Evolutionary conservation across 31 red algal genomes (phyloP).

Genomic region (Asparagopsis taxiformis): DNA sequence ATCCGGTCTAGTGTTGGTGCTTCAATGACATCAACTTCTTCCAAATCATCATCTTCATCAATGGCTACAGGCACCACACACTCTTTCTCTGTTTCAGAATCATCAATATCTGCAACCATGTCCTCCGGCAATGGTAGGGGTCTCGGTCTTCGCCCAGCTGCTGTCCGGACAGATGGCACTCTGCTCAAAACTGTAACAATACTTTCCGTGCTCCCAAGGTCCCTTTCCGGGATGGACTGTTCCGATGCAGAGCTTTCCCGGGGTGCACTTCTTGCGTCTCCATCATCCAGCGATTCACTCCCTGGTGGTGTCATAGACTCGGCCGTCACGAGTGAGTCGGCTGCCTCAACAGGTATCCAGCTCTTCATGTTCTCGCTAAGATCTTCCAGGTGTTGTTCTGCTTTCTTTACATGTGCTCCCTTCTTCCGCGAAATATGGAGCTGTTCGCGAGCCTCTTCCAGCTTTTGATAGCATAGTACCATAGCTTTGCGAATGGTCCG

Average conservation of each 20-base stretch:
- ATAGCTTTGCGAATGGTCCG: conserved; percentile 30
- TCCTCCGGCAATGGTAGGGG: conserved; percentile 68
- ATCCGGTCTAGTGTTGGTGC: conserved; percentile 14
- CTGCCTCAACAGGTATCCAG: conserved; percentile 25
- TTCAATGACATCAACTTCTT: conserved; percentile 6
- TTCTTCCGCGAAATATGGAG: conserved; percentile 60
- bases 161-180: conserved; percentile 47
- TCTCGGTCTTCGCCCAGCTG: conserved; percentile 53
- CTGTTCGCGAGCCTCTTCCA: conserved; percentile 52
- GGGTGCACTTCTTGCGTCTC: conserved; percentile 2
- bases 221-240: no score
- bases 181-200: no score
- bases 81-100: conserved; percentile 63
- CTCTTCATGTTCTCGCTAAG: conserved; percentile 46
- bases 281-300: conserved; percentile 16
- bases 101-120: conserved; percentile 77
- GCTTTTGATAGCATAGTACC: conserved; percentile 19
- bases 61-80: conserved; percentile 32
- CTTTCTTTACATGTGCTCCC: conserved; percentile 60
- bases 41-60: no score
- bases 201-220: no score
- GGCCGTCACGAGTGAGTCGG: no score
- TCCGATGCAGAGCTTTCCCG: conserved; percentile 14
- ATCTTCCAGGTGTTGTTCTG: conserved; percentile 43
- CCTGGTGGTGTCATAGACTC: no score